Conservation (phyloP, 305 asterid species). For the Plantago lanceolata region DNA sequence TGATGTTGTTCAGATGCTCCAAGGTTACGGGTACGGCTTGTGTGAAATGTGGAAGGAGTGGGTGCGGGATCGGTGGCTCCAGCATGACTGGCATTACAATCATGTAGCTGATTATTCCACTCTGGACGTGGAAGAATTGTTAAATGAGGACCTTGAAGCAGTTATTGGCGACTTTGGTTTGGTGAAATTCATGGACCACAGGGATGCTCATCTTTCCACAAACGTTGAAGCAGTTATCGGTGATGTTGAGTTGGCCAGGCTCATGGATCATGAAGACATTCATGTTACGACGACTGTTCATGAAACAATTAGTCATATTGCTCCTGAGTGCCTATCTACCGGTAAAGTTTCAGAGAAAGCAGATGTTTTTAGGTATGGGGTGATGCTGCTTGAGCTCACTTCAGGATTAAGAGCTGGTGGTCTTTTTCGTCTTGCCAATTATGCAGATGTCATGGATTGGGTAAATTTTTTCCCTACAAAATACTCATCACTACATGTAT, state of each 20-base stretch:
- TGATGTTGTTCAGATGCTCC: slow-evolving; percentile 82
- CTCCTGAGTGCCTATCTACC: background rate
- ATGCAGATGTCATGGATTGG: background rate
- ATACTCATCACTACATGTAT: too few relatives aligned
- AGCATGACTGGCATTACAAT: too few relatives aligned
- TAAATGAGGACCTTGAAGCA: background rate
- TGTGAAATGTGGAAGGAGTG: slow-evolving; percentile 81
- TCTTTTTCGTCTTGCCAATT: background rate
- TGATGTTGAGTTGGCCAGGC: background rate
- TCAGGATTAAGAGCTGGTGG: background rate
- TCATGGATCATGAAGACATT: background rate
- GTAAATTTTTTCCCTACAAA: background rate
- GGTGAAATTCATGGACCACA: too few relatives aligned
- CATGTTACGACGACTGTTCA: background rate
- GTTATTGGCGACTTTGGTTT: too few relatives aligned
- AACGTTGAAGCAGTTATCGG: too few relatives aligned
- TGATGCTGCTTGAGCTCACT: slow-evolving; percentile 8
- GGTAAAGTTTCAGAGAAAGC: background rate
- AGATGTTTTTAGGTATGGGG: background rate
- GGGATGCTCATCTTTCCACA: too few relatives aligned
- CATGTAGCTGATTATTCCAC: too few relatives aligned
- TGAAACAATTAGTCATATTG: background rate
- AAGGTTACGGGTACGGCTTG: slow-evolving; percentile 60
- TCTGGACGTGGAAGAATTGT: too few relatives aligned
- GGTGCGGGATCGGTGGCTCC: too few relatives aligned